Evolutionary conservation across 306 rosid genomes (phyloP).

Genomic region (Citrullus amarus): DNA sequence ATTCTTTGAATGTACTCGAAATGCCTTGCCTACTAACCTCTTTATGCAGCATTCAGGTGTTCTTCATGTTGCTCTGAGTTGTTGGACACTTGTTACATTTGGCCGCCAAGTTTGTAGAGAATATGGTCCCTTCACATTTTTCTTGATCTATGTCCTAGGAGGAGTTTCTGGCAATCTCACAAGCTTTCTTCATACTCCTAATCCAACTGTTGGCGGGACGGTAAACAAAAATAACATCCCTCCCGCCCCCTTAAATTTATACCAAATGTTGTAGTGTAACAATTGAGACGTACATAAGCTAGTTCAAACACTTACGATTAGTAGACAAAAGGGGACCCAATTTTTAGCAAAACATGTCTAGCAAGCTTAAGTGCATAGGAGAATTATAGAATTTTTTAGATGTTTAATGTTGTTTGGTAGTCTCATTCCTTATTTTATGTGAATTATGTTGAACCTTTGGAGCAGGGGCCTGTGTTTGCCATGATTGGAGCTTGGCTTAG

Average conservation of each 20-base stretch:
- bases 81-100: constrained; percentile 49
- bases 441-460: neutral
- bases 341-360: too few relatives aligned
- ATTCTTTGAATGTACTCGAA: neutral
- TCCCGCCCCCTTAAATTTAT: too few relatives aligned
- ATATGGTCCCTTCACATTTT: constrained; percentile 67
- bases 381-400: too few relatives aligned
- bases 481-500: constrained; percentile 88
- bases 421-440: neutral
- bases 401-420: neutral
- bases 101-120: constrained; percentile 80
- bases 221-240: constrained; percentile 22
- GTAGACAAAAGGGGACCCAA: neutral
- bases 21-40: neutral
- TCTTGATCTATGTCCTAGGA: constrained; percentile 73
- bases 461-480: constrained; percentile 82
- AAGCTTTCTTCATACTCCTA: constrained; percentile 78
- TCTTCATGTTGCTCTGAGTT: constrained; percentile 54
- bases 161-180: constrained; percentile 82
- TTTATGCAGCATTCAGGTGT: constrained; percentile 72
- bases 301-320: neutral
- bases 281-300: neutral
- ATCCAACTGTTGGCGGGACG: constrained; percentile 80
- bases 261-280: too few relatives aligned
- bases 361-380: too few relatives aligned